phyloP scores from a whole-genome alignment of 2,329 filamentous ascomycete species.

The Pyrenophora teres region DNA sequence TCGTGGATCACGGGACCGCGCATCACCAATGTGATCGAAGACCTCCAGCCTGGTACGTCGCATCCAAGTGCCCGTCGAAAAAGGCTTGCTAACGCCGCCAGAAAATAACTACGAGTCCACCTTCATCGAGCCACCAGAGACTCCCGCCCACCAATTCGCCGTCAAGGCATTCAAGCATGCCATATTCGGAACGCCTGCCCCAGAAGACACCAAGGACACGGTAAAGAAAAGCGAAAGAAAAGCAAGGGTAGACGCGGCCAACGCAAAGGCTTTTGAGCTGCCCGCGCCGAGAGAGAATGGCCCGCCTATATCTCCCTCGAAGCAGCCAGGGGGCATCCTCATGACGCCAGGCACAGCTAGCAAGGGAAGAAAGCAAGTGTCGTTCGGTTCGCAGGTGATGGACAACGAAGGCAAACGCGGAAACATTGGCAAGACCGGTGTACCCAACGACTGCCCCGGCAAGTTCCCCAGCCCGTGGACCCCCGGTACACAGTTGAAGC shows the following conservation, averaged over 20 bases:
- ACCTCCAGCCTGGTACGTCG: slow-evolving; percentile 40
- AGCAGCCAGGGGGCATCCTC: slow-evolving; percentile 64
- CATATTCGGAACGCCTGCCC: slow-evolving; percentile 66
- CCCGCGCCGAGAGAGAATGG: slow-evolving; percentile 28
- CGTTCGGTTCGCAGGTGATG: slow-evolving; percentile 62
- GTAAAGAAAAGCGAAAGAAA: slow-evolving; percentile 34
- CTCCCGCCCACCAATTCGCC: slow-evolving; percentile 69
- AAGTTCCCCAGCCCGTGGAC: slow-evolving; percentile 59
- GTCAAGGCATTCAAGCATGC: slow-evolving; percentile 69
- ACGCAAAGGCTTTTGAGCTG: slow-evolving; percentile 25
- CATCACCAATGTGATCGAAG: slow-evolving; percentile 45
- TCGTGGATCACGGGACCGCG: slow-evolving; percentile 48
- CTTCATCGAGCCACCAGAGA: slow-evolving; percentile 62
- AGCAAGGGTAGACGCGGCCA: slow-evolving; percentile 32
- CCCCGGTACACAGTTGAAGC: slow-evolving; percentile 45
- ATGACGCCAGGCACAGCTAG: slow-evolving; percentile 64
- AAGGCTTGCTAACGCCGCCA: slow-evolving; percentile 21
- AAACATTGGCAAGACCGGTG: slow-evolving; percentile 52
- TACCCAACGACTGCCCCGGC: slow-evolving; percentile 54
- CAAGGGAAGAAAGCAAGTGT: slow-evolving; percentile 64
- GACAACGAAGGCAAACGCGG: slow-evolving; percentile 60
- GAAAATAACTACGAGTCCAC: slow-evolving; percentile 47
- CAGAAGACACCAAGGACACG: slow-evolving; percentile 48
- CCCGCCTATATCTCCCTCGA: slow-evolving; percentile 56
- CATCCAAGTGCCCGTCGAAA: background rate